Evolutionary conservation across 2,329 filamentous ascomycete genomes (phyloP).

Genomic region (Plenodomus lindquistii): DNA sequence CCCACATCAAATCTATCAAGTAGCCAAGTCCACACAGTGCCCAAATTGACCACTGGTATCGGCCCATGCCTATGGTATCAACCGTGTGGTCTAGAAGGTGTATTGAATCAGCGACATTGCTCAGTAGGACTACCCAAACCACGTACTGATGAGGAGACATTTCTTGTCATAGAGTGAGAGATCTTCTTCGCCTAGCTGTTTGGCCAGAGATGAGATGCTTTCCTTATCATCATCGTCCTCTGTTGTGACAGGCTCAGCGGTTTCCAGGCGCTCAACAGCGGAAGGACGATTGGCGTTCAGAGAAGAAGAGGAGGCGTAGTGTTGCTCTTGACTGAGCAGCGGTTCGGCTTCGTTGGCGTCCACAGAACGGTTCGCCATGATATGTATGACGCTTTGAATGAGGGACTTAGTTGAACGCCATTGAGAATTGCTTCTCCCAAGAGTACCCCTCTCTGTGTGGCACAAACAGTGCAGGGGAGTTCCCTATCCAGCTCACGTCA

Average conservation of each 20-base stretch:
- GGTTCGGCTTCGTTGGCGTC: slow-evolving; percentile 1
- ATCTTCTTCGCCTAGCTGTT: slow-evolving; percentile 15
- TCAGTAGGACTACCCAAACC: no score
- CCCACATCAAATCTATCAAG: slow-evolving; percentile 61
- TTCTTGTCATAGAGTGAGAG: slow-evolving; percentile 49
- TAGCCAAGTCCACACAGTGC: slow-evolving; percentile 59
- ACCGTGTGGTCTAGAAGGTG: slow-evolving; percentile 48
- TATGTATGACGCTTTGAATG: not conserved
- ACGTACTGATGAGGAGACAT: slow-evolving; percentile 44
- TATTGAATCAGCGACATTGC: not conserved
- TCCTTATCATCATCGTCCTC: slow-evolving; percentile 5
- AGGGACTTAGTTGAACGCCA: not conserved
- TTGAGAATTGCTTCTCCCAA: slow-evolving; percentile 1
- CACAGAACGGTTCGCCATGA: not conserved
- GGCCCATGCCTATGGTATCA: slow-evolving; percentile 57
- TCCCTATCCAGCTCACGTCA: slow-evolving; percentile 1
- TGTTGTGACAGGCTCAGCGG: not conserved
- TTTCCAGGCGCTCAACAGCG: not conserved
- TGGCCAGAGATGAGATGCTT: slow-evolving; percentile 2
- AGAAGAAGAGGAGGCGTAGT: slow-evolving; percentile 3
- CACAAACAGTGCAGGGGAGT: not conserved
- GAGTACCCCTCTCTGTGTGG: slow-evolving; percentile 4
- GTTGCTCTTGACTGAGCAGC: not conserved
- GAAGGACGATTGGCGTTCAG: not conserved
- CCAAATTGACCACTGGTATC: slow-evolving; percentile 60